Conservation (phyloP, 192 early-diverging fungal species). For the Gryganskiella cystojenkinii region DNA sequence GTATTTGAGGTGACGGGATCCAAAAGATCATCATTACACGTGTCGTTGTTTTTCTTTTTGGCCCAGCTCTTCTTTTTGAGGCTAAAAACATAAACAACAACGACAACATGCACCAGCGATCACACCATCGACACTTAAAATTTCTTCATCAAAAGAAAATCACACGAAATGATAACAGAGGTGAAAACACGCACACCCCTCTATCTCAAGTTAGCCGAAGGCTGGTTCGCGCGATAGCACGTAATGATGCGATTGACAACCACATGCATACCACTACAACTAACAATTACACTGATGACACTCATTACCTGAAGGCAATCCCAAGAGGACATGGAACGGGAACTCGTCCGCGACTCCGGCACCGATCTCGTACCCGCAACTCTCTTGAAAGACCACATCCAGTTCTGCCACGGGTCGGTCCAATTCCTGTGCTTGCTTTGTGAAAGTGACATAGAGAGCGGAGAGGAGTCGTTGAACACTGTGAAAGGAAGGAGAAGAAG, state of each 20-base stretch:
- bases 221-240: no score
- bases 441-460: slow-evolving; percentile 62
- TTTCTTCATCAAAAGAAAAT: not conserved
- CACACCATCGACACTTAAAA: not conserved
- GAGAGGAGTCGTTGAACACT: slow-evolving; percentile 32
- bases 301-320: slow-evolving; percentile 51
- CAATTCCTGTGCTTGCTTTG: slow-evolving; percentile 54
- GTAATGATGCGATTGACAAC: no score
- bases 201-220: no score
- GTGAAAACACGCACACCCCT: not conserved
- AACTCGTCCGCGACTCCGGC: slow-evolving; percentile 30
- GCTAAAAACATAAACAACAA: no score
- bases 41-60: no score
- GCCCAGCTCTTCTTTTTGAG: no score
- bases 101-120: no score
- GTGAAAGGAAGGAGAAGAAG: slow-evolving; percentile 17
- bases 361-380: slow-evolving; percentile 69
- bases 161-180: no score
- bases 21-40: no score
- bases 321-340: slow-evolving; percentile 55
- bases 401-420: slow-evolving; percentile 60
- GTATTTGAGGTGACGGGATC: no score
- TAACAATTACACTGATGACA: not conserved
- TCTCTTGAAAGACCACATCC: slow-evolving; percentile 66
- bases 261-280: not conserved